Evolutionary conservation across 768 basidiomycete genomes (phyloP), one percentile per base, ranked within the genome.

Genomic region (Collybiopsis confluens): DNA sequence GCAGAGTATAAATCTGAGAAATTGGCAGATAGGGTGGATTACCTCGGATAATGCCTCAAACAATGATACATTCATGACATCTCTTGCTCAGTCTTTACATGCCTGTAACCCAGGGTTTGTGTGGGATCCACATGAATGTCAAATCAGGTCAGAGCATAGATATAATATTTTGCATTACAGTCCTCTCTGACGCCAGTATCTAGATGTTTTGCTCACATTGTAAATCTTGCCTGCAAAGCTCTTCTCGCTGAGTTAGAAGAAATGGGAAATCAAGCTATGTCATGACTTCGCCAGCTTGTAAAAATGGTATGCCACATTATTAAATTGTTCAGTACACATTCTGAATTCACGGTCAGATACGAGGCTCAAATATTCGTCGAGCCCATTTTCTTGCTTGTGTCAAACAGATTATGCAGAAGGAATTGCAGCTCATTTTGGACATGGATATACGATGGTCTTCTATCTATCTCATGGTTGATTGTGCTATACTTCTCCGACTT

Each of bases 1-100:
- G n/a, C n/a, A n/a, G n/a, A n/a, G n/a, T n/a, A n/a, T n/a, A n/a
- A n/a, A n/a, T n/a, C n/a, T n/a, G n/a, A n/a, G n/a, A n/a, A n/a
- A n/a, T n/a, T n/a, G n/a, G n/a, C 54, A 74, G 73, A 66, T 74
- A 61, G 73, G 74, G 5, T 71, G 67, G 66, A 48, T 73, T 33
- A 33, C 30, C 30, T 33, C n/a, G n/a, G n/a, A n/a, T n/a, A n/a
- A n/a, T n/a, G n/a, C n/a, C n/a, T n/a, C n/a, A n/a, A n/a, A n/a
- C n/a, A n/a, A n/a, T n/a, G n/a, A n/a, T n/a, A n/a, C n/a, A n/a
- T n/a, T n/a, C n/a, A n/a, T n/a, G n/a, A n/a, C n/a, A n/a, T n/a
- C n/a, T n/a, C n/a, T n/a, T n/a, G n/a, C n/a, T n/a, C n/a, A n/a
- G n/a, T n/a, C n/a, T n/a, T n/a, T n/a, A n/a, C n/a, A n/a, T n/a